Evolutionary conservation across 176 grass and related monocot species (phyloP).

Genomic region (Elymus sibiricus): DNA sequence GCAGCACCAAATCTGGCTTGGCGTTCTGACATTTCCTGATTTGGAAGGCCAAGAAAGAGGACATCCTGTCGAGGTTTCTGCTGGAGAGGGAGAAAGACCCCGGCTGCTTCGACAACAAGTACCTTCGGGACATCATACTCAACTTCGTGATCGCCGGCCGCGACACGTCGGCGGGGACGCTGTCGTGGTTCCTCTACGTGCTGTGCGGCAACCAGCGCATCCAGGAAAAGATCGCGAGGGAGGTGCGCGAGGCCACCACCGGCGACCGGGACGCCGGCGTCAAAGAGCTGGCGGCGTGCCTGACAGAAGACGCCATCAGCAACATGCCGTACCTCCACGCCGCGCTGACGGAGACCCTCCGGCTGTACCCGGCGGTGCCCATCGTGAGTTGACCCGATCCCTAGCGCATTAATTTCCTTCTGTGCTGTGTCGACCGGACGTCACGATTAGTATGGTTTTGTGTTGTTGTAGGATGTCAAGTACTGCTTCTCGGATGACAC

Average conservation of each 20-base stretch:
- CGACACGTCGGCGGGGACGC: constrained; percentile 60
- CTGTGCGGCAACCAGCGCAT: constrained; percentile 39
- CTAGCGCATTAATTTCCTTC: not conserved
- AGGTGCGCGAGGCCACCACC: constrained; percentile 34
- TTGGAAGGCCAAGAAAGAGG: constrained; percentile 52
- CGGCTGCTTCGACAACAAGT: constrained; percentile 43
- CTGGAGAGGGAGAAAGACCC: constrained; percentile 43
- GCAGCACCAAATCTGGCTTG: not conserved
- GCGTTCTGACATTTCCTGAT: not conserved
- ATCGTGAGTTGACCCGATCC: constrained; percentile 32
- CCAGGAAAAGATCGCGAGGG: constrained; percentile 41
- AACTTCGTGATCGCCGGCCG: constrained; percentile 76
- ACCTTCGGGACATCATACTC: constrained; percentile 72
- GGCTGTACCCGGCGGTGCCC: constrained; percentile 65
- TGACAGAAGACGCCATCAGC: constrained; percentile 52
- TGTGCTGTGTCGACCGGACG: too few relatives aligned
- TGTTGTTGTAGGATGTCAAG: constrained; percentile 48
- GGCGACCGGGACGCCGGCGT: constrained; percentile 12
- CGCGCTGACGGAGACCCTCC: constrained; percentile 62
- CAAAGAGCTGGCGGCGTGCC: not conserved
- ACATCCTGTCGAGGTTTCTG: constrained; percentile 72
- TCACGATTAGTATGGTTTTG: not conserved
- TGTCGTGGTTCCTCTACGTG: constrained; percentile 63
- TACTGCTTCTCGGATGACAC: constrained; percentile 70
- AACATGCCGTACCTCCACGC: constrained; percentile 83